Evolutionary conservation across 1,284 basidiomycete species (phyloP), one percentile per base, ranked within the genome.

Genomic region (Pyrrhoderma noxium): DNA sequence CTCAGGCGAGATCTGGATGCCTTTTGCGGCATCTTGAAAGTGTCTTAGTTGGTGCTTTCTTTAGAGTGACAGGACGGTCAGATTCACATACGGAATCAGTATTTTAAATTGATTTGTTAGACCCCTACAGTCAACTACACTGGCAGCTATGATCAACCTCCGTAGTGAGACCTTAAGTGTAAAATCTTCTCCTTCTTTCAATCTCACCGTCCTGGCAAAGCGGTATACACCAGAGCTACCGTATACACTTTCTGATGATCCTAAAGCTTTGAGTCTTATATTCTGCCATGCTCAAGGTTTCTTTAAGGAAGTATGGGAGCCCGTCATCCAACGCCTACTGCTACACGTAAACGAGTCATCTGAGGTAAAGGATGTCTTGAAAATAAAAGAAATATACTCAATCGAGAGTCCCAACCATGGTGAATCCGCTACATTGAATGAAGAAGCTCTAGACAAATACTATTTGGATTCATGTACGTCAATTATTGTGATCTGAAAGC

Each of bases 301-400:
- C 57, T 72, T 74, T 60, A 80, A 79, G 57, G 78, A 80, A 56
- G 67, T 70, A 19, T 80, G 75, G 74, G 77, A 80, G 56, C 76
- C 78, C 1, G 68, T 70, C 0, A 64, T 80, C 3, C 71, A 75
- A 9, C 71, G 76, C 14, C 60, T 80, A n/a, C 0, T 46, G 69
- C 2, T 47, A 70, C 11, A 59, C 27, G 8, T 38, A 16, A n/a
- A 18, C 45, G 1, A 56, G n/a, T 16, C 46, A 31, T 49, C 57
- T 49, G 21, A 19, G 25, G 41, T 8, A 35, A 35, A 19, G 47
- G 55, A 49, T 1, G 46, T 41, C 5, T 44, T 64, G 9, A 69
- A 67, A 56, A 67, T 80, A 19, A 65, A 72, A 4, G 77, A 80
- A 46, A 66, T 68, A 8, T 80, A 76, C 77, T 62, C 69, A 3